Evolutionary conservation across 495 filamentous ascomycete genomes (phyloP).

Genomic region (Penicillium angulare): DNA sequence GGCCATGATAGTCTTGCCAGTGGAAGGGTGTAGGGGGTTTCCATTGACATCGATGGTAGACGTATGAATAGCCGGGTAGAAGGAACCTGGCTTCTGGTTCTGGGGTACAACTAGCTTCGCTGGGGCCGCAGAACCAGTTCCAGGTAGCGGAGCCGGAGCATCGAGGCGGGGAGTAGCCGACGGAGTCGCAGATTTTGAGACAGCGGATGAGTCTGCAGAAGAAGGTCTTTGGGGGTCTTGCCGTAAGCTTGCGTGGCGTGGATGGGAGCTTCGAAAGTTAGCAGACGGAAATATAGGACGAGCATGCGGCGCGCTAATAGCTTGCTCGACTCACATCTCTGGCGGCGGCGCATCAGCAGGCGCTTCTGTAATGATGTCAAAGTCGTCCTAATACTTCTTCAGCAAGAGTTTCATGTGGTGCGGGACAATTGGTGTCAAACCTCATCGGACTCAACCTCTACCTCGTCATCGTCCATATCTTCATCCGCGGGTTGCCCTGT

Average conservation of each 20-base stretch:
- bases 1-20: constrained; percentile 67
- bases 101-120: constrained; percentile 41
- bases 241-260: constrained; percentile 48
- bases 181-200: constrained; percentile 32
- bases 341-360: constrained; percentile 68
- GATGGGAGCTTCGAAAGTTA: constrained; percentile 32
- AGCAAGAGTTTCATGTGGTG: background rate
- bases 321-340: constrained; percentile 47
- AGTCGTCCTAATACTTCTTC: constrained; percentile 56
- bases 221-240: constrained; percentile 64
- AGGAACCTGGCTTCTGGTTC: constrained; percentile 54
- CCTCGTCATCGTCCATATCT: constrained; percentile 67
- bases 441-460: constrained; percentile 68
- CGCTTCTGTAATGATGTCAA: constrained; percentile 94
- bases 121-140: constrained; percentile 32
- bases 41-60: constrained; percentile 82
- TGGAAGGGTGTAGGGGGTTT: constrained; percentile 72
- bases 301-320: background rate
- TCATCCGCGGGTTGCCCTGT: constrained; percentile 40
- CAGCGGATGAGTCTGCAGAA: constrained; percentile 45
- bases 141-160: constrained; percentile 40
- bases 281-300: constrained; percentile 3
- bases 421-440: constrained; percentile 32
- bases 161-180: constrained; percentile 44
- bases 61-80: constrained; percentile 64